Evolutionary conservation across 306 rosid species (phyloP).

Genomic region (Cicer cuneatum): DNA sequence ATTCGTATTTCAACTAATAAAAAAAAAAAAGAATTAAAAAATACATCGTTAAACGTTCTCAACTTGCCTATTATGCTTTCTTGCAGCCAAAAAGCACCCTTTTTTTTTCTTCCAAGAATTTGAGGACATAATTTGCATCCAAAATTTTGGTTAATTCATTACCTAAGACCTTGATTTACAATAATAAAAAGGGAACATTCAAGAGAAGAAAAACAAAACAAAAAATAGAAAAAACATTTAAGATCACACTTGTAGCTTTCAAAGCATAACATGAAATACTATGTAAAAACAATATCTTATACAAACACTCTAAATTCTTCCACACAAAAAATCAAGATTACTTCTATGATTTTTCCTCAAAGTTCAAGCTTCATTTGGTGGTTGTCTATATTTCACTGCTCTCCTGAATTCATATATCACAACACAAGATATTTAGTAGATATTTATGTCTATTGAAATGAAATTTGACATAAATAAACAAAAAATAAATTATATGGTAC

Average conservation of each 20-base stretch:
- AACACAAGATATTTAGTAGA: slow-evolving; percentile 28
- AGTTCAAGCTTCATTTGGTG: slow-evolving; percentile 66
- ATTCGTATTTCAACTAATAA: no score
- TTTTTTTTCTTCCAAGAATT: slow-evolving; percentile 10
- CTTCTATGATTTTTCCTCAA: slow-evolving; percentile 52
- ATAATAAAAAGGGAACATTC: slow-evolving; percentile 41
- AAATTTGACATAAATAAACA: slow-evolving; percentile 32
- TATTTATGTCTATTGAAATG: slow-evolving; percentile 19
- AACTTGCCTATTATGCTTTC: not conserved
- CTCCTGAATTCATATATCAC: slow-evolving; percentile 63
- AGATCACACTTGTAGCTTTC: slow-evolving; percentile 49
- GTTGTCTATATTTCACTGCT: slow-evolving; percentile 70
- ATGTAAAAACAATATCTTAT: slow-evolving; percentile 47
- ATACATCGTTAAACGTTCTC: no score
- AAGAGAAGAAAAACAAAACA: not conserved
- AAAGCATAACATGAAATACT: slow-evolving; percentile 49
- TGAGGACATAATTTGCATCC: slow-evolving; percentile 37
- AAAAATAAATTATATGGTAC: slow-evolving; percentile 19
- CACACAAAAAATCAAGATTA: slow-evolving; percentile 49
- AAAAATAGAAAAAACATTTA: slow-evolving; percentile 15
- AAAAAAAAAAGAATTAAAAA: no score
- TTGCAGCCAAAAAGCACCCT: not conserved
- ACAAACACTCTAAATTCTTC: slow-evolving; percentile 48
- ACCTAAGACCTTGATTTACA: slow-evolving; percentile 52
- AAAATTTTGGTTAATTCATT: slow-evolving; percentile 55